These are phyloP conservation scores for Bipolaris gigantea DNA, from an alignment of 2,329 filamentous ascomycete genomes.

Conservation along the genomic window DNA sequence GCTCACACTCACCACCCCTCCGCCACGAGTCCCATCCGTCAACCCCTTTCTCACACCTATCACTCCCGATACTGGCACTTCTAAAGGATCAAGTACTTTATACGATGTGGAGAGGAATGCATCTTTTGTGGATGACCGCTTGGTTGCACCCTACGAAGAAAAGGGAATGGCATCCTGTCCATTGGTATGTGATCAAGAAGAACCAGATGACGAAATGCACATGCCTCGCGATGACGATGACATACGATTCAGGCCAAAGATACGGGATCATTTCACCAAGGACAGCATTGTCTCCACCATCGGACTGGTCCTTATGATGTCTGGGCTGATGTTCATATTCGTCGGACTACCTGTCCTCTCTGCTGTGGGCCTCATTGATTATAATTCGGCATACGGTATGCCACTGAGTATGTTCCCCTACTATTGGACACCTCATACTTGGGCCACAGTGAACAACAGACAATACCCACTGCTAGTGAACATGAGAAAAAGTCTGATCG, in stretches of 20 bases:
- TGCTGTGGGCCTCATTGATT: conserved; percentile 46
- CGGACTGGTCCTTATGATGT: conserved; percentile 50
- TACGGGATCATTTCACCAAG: conserved; percentile 51
- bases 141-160: conserved; percentile 50
- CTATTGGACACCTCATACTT: conserved; percentile 36
- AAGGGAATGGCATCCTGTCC: conserved; percentile 48
- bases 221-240: conserved; percentile 57
- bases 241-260: conserved; percentile 46
- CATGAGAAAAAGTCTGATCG: conserved; percentile 53
- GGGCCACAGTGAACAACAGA: conserved; percentile 54
- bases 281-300: conserved; percentile 49
- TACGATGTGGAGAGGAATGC: conserved; percentile 36
- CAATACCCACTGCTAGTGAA: conserved; percentile 53
- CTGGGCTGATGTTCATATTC: conserved; percentile 55
- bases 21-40: conserved; percentile 7
- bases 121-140: conserved; percentile 52
- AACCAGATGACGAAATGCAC: conserved; percentile 59
- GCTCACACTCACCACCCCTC: conserved; percentile 18
- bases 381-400: conserved; percentile 46
- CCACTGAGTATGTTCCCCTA: conserved; percentile 46
- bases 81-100: conserved; percentile 21
- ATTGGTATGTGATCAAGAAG: conserved; percentile 54
- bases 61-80: conserved; percentile 32
- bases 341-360: conserved; percentile 56
- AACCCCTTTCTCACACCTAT: conserved; percentile 39